phyloP scores from a whole-genome alignment of 768 basidiomycete genomes.

The Pleurotus sapidus region DNA sequence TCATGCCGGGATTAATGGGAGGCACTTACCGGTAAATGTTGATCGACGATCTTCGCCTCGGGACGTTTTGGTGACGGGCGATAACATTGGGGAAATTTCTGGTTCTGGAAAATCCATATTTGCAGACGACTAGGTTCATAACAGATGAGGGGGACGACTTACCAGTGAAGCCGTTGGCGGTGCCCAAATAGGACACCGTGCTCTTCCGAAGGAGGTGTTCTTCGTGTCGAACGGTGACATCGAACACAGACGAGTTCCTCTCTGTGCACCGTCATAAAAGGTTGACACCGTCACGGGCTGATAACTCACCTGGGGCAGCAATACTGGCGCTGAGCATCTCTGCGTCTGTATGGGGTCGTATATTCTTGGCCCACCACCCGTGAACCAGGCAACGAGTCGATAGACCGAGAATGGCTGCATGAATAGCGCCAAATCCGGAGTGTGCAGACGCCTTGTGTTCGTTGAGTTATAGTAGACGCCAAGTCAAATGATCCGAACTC shows the following conservation, averaged over 20 bases:
- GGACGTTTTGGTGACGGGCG: constrained; percentile 58
- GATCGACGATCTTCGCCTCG: constrained; percentile 55
- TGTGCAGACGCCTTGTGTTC: constrained; percentile 48
- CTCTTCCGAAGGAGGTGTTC: constrained; percentile 60
- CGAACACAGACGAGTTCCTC: constrained; percentile 48
- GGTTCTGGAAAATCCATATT: constrained; percentile 43
- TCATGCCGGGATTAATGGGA: not conserved
- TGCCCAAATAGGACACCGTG: constrained; percentile 64
- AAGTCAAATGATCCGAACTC: constrained; percentile 22
- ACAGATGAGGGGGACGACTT: constrained; percentile 7
- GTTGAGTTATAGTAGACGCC: not conserved
- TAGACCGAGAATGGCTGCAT: constrained; percentile 72
- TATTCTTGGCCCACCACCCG: constrained; percentile 52
- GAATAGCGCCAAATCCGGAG: constrained; percentile 83
- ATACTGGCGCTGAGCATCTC: constrained; percentile 57
- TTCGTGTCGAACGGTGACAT: constrained; percentile 49
- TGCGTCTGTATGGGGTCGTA: constrained; percentile 63
- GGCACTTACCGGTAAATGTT: constrained; percentile 54
- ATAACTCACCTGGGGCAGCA: constrained; percentile 50
- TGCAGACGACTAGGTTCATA: not conserved
- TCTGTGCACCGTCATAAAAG: not conserved
- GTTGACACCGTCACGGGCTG: not conserved
- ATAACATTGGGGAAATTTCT: constrained; percentile 69
- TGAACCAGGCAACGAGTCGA: constrained; percentile 68
- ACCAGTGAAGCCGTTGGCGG: constrained; percentile 73